Percentiles rank a stretch among this genome's conserved stretches.
Evolutionary conservation across 169 alveolate species (phyloP).

Genomic region (Plasmodium reichenowi): DNA sequence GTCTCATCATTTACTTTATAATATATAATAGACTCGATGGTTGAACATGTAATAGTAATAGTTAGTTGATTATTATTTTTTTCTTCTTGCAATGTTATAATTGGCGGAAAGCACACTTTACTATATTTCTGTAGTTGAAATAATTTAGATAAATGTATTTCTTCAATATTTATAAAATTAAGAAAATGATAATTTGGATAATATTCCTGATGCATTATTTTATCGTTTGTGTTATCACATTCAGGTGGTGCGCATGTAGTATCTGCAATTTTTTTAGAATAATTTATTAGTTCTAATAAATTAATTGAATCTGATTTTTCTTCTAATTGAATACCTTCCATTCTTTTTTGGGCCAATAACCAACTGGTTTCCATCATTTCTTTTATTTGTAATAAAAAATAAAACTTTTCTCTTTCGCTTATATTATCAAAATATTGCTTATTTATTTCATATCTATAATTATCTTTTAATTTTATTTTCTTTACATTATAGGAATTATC

Average conservation of each 20-base stretch:
- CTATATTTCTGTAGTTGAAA: constrained; percentile 78
- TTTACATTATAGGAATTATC: no score
- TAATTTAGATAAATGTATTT: constrained; percentile 84
- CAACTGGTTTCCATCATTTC: constrained; percentile 86
- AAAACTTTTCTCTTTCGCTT: constrained; percentile 72
- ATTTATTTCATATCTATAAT: constrained; percentile 22
- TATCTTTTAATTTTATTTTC: neutral
- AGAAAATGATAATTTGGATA: constrained; percentile 87
- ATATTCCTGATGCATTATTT: constrained; percentile 81
- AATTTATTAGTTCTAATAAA: constrained; percentile 79
- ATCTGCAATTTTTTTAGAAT: constrained; percentile 77
- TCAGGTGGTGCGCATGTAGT: constrained; percentile 89
- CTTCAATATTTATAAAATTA: constrained; percentile 80
- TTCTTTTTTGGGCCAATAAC: constrained; percentile 80
- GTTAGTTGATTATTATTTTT: constrained; percentile 21
- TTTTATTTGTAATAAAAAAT: constrained; percentile 67
- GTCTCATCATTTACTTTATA: constrained; percentile 35
- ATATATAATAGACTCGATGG: constrained; percentile 38
- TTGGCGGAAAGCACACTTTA: constrained; percentile 82
- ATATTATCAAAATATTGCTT: constrained; percentile 54
- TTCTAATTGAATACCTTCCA: constrained; percentile 80
- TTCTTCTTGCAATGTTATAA: constrained; percentile 77
- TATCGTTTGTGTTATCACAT: constrained; percentile 80
- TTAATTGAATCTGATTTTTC: constrained; percentile 72
- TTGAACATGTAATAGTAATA: constrained; percentile 45